These are phyloP conservation scores for Acacia concinna DNA, from an alignment of 331 rosid genomes.

Conservation along the genomic window DNA sequence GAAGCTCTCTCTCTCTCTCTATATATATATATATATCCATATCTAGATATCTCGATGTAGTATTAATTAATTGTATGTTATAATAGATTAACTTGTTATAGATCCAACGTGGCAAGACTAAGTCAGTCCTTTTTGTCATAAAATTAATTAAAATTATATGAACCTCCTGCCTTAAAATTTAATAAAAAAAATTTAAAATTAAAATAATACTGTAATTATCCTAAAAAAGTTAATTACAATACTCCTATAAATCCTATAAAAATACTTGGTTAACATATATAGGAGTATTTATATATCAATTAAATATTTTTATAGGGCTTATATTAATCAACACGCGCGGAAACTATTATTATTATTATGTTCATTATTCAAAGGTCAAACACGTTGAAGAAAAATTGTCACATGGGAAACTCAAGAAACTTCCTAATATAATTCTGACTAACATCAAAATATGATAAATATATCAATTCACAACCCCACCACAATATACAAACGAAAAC, in stretches of 20 bases:
- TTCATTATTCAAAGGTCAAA: slow-evolving; percentile 15
- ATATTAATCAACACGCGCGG: background rate
- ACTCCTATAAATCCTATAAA: too few species aligned
- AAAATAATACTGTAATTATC: background rate
- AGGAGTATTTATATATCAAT: background rate
- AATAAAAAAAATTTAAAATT: background rate
- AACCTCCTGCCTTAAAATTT: background rate
- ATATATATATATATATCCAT: too few species aligned
- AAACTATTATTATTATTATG: background rate
- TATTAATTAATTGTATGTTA: too few species aligned
- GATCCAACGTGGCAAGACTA: background rate
- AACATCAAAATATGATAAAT: background rate
- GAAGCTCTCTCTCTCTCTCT: too few species aligned
- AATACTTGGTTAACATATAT: too few species aligned
- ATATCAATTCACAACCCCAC: background rate
- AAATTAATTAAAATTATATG: background rate
- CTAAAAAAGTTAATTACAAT: too few species aligned
- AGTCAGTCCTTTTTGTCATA: background rate
- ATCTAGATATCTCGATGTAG: background rate
- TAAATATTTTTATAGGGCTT: background rate
- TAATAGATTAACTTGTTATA: background rate
- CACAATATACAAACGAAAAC: background rate
- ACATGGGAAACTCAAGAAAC: slow-evolving; percentile 30
- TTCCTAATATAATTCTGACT: slow-evolving; percentile 33
- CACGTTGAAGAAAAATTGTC: slow-evolving; percentile 11